Conservation (phyloP, 2,329 filamentous ascomycete species). For the Lojkania enalia region DNA sequence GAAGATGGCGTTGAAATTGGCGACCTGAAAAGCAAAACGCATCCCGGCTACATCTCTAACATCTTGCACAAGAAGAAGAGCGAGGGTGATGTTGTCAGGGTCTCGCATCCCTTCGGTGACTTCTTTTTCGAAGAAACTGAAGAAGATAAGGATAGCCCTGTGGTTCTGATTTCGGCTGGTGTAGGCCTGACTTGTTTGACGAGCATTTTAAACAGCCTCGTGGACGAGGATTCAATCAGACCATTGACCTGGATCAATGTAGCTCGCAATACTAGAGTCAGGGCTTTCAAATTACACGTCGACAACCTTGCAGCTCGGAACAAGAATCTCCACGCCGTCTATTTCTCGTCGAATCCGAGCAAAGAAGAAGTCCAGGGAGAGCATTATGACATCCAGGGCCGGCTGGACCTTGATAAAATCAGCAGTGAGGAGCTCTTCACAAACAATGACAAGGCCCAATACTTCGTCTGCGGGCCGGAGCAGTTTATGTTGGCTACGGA, state of each 20-base stretch:
- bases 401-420: conserved; percentile 62
- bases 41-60: conserved; percentile 70
- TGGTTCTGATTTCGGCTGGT: conserved; percentile 69
- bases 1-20: conserved; percentile 59
- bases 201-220: conserved; percentile 64
- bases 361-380: conserved; percentile 52
- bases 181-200: conserved; percentile 70
- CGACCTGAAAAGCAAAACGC: conserved; percentile 52
- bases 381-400: conserved; percentile 63
- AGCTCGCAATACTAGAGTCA: conserved; percentile 54
- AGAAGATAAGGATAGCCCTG: conserved; percentile 50
- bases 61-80: conserved; percentile 65
- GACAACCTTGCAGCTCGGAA: conserved; percentile 49
- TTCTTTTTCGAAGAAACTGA: conserved; percentile 63
- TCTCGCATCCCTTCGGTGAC: conserved; percentile 66
- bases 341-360: conserved; percentile 61
- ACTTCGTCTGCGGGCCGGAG: conserved; percentile 73
- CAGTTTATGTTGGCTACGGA: conserved; percentile 68
- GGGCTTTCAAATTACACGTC: conserved; percentile 61
- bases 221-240: conserved; percentile 37
- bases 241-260: conserved; percentile 67
- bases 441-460: conserved; percentile 59
- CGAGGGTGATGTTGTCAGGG: conserved; percentile 64
- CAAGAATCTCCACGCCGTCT: conserved; percentile 55
- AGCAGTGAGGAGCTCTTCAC: conserved; percentile 61